Percentiles rank a stretch among this genome's conserved stretches.
phyloP scores from a whole-genome alignment of 805 yeast genomes.

The Candida ortonii region DNA sequence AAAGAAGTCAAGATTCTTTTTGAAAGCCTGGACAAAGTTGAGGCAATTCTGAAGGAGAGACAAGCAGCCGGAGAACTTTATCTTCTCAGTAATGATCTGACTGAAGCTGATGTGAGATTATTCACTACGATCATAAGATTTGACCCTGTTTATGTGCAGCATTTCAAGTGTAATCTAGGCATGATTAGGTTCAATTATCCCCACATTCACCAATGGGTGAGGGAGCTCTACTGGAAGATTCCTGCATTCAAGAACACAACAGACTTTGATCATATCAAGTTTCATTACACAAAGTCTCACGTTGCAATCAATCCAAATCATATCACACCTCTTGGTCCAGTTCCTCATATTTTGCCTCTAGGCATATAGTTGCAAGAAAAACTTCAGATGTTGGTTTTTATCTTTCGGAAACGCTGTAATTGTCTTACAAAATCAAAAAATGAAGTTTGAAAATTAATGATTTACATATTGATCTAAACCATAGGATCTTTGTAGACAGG shows the following conservation, averaged over 20 bases:
- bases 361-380: too few relatives aligned
- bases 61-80: slow-evolving; percentile 36
- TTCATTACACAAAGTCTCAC: slow-evolving; percentile 88
- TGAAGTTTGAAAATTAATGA: too few relatives aligned
- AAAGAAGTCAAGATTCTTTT: slow-evolving; percentile 62
- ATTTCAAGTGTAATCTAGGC: slow-evolving; percentile 87
- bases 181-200: slow-evolving; percentile 82
- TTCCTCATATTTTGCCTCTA: slow-evolving; percentile 65
- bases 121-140: slow-evolving; percentile 86
- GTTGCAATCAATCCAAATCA: slow-evolving; percentile 73
- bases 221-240: slow-evolving; percentile 76
- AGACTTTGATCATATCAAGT: slow-evolving; percentile 84
- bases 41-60: slow-evolving; percentile 50
- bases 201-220: slow-evolving; percentile 71
- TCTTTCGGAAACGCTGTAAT: too few relatives aligned
- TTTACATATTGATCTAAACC: too few relatives aligned
- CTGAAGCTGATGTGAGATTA: slow-evolving; percentile 89
- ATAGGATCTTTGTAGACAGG: too few relatives aligned
- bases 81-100: slow-evolving; percentile 62
- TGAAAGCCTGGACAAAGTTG: slow-evolving; percentile 66
- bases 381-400: too few relatives aligned
- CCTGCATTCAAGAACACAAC: slow-evolving; percentile 73
- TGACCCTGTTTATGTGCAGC: slow-evolving; percentile 92
- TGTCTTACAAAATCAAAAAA: too few relatives aligned
- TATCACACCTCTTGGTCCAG: slow-evolving; percentile 87